These are phyloP conservation scores for Mycena vitilis DNA, from an alignment of 768 basidiomycete species.

Conservation along the genomic window DNA sequence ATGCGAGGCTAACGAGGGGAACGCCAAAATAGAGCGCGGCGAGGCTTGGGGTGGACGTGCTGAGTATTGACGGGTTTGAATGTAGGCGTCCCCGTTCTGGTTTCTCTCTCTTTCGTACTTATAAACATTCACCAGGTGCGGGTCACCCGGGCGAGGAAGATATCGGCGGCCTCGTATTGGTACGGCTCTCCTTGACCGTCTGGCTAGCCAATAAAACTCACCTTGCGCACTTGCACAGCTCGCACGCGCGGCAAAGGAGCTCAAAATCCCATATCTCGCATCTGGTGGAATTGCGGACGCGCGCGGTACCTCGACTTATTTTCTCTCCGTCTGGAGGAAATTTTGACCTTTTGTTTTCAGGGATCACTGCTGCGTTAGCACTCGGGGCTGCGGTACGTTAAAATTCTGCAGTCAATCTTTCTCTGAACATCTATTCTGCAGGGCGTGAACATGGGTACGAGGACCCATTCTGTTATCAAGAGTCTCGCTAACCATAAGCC, in stretches of 20 bases:
- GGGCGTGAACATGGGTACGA: slow-evolving; percentile 86
- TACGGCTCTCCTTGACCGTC: slow-evolving; percentile 41
- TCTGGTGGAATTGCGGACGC: slow-evolving; percentile 93
- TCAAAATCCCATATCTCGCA: slow-evolving; percentile 88
- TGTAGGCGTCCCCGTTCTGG: slow-evolving; percentile 58
- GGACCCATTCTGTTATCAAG: slow-evolving; percentile 34
- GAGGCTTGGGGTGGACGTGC: slow-evolving; percentile 82
- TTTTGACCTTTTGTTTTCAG: neutral
- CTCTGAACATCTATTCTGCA: slow-evolving; percentile 41
- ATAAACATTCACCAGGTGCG: too few relatives aligned
- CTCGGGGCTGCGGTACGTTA: slow-evolving; percentile 80
- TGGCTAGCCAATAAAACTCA: neutral
- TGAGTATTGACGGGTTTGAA: slow-evolving; percentile 94
- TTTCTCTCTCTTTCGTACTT: too few relatives aligned
- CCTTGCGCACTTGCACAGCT: slow-evolving; percentile 58
- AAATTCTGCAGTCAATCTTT: neutral
- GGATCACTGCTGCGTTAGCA: slow-evolving; percentile 83
- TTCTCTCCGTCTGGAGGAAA: neutral
- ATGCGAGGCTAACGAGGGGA: neutral
- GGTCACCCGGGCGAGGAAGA: slow-evolving; percentile 97
- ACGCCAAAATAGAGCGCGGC: slow-evolving; percentile 59
- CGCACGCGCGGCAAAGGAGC: slow-evolving; percentile 86
- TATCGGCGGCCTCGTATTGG: slow-evolving; percentile 87
- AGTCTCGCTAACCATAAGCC: neutral
- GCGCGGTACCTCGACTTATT: slow-evolving; percentile 51